These are phyloP conservation scores for Nakaseomyces glabratus DNA, from an alignment of 1,139 yeast species.

Conservation along the genomic window DNA sequence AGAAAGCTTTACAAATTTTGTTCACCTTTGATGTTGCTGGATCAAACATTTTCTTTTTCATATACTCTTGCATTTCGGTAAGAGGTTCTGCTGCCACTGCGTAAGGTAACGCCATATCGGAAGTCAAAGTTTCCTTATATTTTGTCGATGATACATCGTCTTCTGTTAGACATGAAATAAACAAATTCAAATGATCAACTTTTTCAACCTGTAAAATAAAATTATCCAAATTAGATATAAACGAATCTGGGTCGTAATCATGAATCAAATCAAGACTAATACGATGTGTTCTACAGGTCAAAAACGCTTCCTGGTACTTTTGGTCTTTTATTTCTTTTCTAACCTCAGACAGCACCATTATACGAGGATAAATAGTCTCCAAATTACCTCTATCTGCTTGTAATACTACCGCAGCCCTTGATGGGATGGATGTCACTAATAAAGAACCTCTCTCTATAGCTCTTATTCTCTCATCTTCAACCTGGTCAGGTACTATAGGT, in stretches of 20 bases:
- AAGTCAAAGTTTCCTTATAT: conserved; percentile 61
- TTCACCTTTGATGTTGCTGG: conserved; percentile 56
- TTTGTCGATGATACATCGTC: conserved; percentile 81
- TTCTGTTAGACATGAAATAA: conserved; percentile 75
- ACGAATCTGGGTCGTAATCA: conserved; percentile 72
- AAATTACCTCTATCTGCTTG: conserved; percentile 96
- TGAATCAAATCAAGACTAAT: conserved; percentile 82
- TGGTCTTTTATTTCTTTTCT: conserved; percentile 53
- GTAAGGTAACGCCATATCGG: conserved; percentile 27
- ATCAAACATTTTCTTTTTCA: conserved; percentile 34
- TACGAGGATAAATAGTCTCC: conserved; percentile 89
- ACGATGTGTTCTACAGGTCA: conserved; percentile 81
- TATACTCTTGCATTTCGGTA: conserved; percentile 32
- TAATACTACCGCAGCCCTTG: conserved; percentile 70
- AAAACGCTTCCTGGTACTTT: conserved; percentile 63
- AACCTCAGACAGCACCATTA: conserved; percentile 80
- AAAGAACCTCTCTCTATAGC: conserved; percentile 86
- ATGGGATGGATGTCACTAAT: conserved; percentile 71
- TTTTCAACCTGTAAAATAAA: conserved; percentile 64
- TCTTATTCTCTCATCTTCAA: conserved; percentile 71
- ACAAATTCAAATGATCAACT: conserved; percentile 74
- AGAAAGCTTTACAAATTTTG: conserved; percentile 62
- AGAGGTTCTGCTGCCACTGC: conserved; percentile 29
- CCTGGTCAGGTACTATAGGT: conserved; percentile 32
- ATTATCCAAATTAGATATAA: conserved; percentile 52